Evolutionary conservation across 2,329 filamentous ascomycete genomes (phyloP).

Genomic region (Fusarium clavum): DNA sequence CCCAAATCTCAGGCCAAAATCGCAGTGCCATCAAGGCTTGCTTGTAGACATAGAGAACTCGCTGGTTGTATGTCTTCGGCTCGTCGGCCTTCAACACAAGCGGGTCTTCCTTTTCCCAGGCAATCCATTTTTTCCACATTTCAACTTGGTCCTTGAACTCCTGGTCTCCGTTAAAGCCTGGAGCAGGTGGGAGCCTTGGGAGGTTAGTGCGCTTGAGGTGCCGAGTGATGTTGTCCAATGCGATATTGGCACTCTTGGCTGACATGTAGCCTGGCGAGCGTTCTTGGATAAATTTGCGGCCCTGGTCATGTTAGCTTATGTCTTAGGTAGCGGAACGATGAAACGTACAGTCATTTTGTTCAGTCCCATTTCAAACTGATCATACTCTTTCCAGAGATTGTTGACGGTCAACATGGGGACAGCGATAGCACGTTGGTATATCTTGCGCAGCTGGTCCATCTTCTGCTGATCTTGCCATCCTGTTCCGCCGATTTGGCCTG

Average conservation of each 20-base stretch:
- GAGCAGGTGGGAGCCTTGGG: conserved; percentile 82
- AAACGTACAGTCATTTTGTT: conserved; percentile 87
- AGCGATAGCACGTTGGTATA: conserved; percentile 89
- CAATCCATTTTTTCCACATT: conserved; percentile 93
- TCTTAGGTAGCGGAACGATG: conserved; percentile 8
- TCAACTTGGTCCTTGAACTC: conserved; percentile 88
- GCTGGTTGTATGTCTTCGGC: conserved; percentile 76
- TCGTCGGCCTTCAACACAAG: conserved; percentile 89
- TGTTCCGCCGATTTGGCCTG: conserved; percentile 84
- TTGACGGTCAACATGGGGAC: conserved; percentile 88
- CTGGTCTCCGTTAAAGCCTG: conserved; percentile 86
- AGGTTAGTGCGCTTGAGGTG: conserved; percentile 81
- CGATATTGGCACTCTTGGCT: conserved; percentile 88
- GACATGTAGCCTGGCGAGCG: conserved; percentile 96
- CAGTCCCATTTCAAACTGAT: conserved; percentile 92
- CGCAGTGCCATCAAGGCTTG: conserved; percentile 92
- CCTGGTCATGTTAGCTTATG: conserved; percentile 61
- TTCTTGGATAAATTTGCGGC: conserved; percentile 94
- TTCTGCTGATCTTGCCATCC: conserved; percentile 98
- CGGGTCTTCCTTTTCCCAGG: conserved; percentile 94
- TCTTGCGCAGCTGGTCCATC: conserved; percentile 92
- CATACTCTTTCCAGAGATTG: conserved; percentile 95
- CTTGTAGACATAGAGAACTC: conserved; percentile 91
- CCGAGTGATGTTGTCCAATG: conserved; percentile 87
- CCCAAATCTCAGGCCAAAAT: conserved; percentile 97